Base-by-base conservation (phyloP, 148 eudicot species). In the Silene uniflora region DNA sequence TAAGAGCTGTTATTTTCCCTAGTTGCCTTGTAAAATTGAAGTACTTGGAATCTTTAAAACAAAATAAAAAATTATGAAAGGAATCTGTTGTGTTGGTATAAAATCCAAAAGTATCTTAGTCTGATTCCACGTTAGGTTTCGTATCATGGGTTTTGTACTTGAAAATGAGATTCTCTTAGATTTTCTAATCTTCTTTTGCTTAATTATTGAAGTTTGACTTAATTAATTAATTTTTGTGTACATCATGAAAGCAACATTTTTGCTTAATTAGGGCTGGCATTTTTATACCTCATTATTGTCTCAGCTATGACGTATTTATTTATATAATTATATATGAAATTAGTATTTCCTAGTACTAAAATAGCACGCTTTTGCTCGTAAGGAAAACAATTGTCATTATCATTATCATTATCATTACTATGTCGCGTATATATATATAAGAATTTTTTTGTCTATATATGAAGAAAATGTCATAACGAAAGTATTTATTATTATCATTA, bases 181-280 rank as follows among this genome's bases (percentile, higher is more conserved):
- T 71, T 59, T 35, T 29, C 10, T 42, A 29, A 13, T 18, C 27
- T 46, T 39, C 25, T 49, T 62, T 64, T 22, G 16, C 55, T 54
- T 22, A 27, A 72, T 65, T 13, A 78, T 78, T 73, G 81, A 73
- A 46, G 67, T 65, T 71, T 72, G 72, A 72, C 72, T 65, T 65
- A 4, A 18, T 72, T 63, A 13, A 62, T 39, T 12, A 58, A 14
- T 72, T 55, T 14, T 22, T 63, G 27, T 18, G 27, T 70, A 13
- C 69, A 71, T 62, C 61, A 71, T 22, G 22, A 47, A 62, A 62
- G 49, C 32, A 72, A 73, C 56, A 11, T 18, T 71, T 71, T 29
- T 55, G 47, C 71, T 59, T 68, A 35, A 39, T n/a, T 60, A 76
- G 21, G 72, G 78, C 21, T 76, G 78, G 66, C 75, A 70, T 23